Conservation (phyloP, 2,329 filamentous ascomycete species). For the Epichloe gansuensis region DNA sequence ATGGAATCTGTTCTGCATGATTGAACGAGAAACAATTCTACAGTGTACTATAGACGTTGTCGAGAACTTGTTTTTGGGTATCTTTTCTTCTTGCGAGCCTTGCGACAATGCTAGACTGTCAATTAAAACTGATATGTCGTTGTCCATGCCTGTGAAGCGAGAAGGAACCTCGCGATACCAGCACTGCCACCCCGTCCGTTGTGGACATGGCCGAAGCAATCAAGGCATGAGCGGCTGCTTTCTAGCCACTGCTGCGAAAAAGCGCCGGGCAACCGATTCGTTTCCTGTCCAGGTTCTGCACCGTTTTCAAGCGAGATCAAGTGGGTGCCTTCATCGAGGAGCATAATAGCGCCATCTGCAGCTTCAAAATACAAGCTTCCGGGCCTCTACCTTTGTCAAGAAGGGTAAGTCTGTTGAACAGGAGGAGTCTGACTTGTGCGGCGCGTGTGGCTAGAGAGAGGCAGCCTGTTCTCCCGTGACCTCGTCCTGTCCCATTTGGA, state of each 20-base stretch:
- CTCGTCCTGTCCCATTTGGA: no score
- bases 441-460: not conserved
- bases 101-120: constrained; percentile 16
- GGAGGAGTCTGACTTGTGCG: not conserved
- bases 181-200: constrained; percentile 26
- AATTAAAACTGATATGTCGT: constrained; percentile 26
- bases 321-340: constrained; percentile 31
- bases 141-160: constrained; percentile 36
- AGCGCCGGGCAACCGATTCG: constrained; percentile 19
- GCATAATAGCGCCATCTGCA: constrained; percentile 19
- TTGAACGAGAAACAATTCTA: no score
- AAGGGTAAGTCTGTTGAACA: no score
- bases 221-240: constrained; percentile 22
- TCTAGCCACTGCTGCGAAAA: constrained; percentile 18
- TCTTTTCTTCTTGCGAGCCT: no score
- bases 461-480: not conserved
- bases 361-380: constrained; percentile 14
- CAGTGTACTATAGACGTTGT: no score
- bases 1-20: no score
- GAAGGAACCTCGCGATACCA: constrained; percentile 31
- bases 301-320: constrained; percentile 28
- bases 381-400: constrained; percentile 11
- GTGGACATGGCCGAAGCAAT: constrained; percentile 27
- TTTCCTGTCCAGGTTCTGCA: constrained; percentile 13
- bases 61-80: no score